Base-by-base conservation (phyloP, 371 early-diverging fungal species). In the Syncephalastrum monosporum region DNA sequence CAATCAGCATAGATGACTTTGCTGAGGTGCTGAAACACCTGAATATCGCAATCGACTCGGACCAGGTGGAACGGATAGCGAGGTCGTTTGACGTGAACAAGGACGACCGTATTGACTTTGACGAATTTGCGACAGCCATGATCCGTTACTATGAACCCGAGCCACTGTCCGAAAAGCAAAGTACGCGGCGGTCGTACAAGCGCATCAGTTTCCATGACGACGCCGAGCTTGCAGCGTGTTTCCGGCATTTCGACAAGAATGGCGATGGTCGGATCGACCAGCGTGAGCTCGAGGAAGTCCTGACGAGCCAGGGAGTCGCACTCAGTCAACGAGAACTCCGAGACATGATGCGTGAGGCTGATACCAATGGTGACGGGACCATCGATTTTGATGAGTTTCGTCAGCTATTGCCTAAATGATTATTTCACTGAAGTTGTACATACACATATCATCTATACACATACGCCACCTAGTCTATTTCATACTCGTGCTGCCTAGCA, bases 341-440 rank as follows among this genome's bases (percentile, higher is more conserved):
- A 53, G 92, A 89, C 60, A 91, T 93, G 92, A 91, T 93, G 63
- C 76, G 80, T 17, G 86, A 86, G 60, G 91, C 87, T 4, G 92
- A 91, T 64, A 70, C 71, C n/a, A 88, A 91, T 60, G 82, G 83
- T 5, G 88, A 90, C 61, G 90, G 90, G 3, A 83, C 73, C 56
- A 70, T 84, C 55, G 76, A 78, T 49, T 77, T 81, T 59, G 77
- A 77, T 10, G 85, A 84, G 56, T 84, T 91, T 57, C 70, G 82
- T 38, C 69, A 79, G 14, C 65, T 90, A 5, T 75, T 88, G 68
- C 75, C 77, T 12, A 17, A 13, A 38, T 58, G 27, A 42, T 10
- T 10, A 12, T 10, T 33, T 10, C 38, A 6, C 38, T 33, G 38
- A 12, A 33, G 38, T 10, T 33, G 38, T 33, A 33, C 38, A 33